These are phyloP conservation scores for Oryza coarctata DNA, from an alignment of 176 grass and related monocot genomes.

Conservation along the genomic window DNA sequence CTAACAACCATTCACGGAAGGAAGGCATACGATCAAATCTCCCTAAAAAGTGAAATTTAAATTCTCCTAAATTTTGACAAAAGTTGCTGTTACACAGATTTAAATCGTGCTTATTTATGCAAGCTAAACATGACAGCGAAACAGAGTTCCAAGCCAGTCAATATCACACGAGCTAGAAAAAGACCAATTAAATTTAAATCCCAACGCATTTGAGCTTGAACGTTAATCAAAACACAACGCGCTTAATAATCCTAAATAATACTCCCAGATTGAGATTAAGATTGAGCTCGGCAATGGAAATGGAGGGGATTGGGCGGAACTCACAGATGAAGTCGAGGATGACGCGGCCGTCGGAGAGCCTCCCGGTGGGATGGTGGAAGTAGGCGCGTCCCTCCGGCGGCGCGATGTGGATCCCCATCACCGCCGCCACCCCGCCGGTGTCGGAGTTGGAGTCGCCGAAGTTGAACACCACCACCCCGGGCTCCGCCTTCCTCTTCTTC, in stretches of 20 bases:
- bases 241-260: not conserved
- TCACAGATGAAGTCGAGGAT: conserved; percentile 93
- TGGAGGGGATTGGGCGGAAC: not conserved
- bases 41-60: not conserved
- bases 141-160: not conserved
- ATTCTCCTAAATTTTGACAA: not conserved
- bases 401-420: conserved; percentile 54
- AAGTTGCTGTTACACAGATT: too few relatives aligned
- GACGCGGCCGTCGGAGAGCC: conserved; percentile 85
- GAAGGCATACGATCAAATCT: too few relatives aligned
- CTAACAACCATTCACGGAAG: not conserved
- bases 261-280: not conserved
- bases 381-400: conserved; percentile 54
- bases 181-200: not conserved
- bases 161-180: too few relatives aligned
- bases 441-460: conserved; percentile 94
- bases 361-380: conserved; percentile 59
- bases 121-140: not conserved
- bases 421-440: conserved; percentile 68
- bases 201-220: not conserved
- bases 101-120: not conserved
- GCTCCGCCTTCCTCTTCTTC: not conserved
- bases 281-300: not conserved
- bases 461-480: conserved; percentile 58
- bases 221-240: not conserved